Percentiles rank a stretch among this genome's conserved stretches.
Evolutionary conservation across 2,329 filamentous ascomycete genomes (phyloP).

Genomic region (Diaporthe sp.): DNA sequence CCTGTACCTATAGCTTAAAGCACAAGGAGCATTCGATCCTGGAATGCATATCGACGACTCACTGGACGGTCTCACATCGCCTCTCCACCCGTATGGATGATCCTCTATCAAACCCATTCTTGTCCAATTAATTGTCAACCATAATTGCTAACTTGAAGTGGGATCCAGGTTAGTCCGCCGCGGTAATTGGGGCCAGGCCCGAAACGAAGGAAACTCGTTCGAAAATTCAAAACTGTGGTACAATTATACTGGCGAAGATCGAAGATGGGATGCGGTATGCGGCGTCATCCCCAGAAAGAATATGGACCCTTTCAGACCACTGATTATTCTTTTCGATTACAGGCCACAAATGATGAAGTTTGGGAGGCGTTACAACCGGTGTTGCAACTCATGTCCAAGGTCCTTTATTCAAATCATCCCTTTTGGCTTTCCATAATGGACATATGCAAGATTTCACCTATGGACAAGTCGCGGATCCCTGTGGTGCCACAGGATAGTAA

Average conservation of each 20-base stretch:
- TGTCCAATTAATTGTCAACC: too few species aligned
- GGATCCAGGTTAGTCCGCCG: background rate
- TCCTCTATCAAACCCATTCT: too few species aligned
- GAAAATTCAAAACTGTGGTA: background rate
- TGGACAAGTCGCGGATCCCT: background rate
- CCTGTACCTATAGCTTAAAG: background rate
- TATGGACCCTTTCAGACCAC: too few species aligned
- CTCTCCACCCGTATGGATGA: background rate
- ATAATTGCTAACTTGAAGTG: background rate
- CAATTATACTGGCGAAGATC: background rate
- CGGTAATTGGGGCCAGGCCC: background rate
- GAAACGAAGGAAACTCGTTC: background rate
- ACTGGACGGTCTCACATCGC: background rate
- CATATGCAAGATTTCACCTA: background rate
- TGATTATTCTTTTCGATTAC: background rate
- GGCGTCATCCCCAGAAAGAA: background rate
- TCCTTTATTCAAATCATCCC: conserved; percentile 10
- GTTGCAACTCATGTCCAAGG: background rate
- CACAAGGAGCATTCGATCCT: conserved; percentile 8
- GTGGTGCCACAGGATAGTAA: background rate
- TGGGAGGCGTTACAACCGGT: background rate
- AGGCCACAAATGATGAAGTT: background rate
- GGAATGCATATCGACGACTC: background rate
- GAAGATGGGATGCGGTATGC: background rate
- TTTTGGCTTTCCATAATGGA: conserved; percentile 1